Conservation (phyloP, 345 rosid genomes). For the Abelmoschus esculentus region DNA sequence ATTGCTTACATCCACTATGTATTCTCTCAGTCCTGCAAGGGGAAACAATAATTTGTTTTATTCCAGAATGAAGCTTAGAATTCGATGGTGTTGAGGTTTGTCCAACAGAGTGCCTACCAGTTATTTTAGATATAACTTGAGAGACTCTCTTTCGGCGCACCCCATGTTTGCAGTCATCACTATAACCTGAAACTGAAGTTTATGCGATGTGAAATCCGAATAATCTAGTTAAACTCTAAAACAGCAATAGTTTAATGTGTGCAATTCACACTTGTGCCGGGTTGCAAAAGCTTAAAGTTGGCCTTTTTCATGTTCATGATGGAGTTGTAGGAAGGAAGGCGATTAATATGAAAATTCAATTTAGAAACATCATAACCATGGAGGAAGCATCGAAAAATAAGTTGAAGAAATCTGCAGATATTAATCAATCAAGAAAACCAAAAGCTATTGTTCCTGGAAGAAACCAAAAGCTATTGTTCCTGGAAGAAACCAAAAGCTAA, state of each 20-base stretch:
- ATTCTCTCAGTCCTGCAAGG: slow-evolving; percentile 38
- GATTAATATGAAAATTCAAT: neutral
- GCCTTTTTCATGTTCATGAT: neutral
- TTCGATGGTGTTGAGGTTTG: neutral
- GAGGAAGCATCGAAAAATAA: neutral
- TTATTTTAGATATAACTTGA: slow-evolving; percentile 29
- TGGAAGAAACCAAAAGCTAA: neutral
- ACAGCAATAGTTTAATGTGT: neutral
- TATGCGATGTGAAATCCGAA: neutral
- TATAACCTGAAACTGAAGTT: slow-evolving; percentile 41
- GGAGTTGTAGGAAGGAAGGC: neutral
- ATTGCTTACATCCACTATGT: slow-evolving; percentile 31
- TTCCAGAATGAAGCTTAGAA: neutral
- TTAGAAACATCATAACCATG: neutral
- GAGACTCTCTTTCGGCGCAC: slow-evolving; percentile 28
- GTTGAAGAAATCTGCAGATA: neutral
- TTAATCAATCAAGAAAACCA: neutral
- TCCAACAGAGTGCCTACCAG: slow-evolving; percentile 21
- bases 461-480: neutral
- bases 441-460: neutral
- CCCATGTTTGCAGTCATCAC: slow-evolving; percentile 45
- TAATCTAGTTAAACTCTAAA: neutral
- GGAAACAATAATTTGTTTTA: neutral
- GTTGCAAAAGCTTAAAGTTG: neutral
- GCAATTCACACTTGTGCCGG: neutral